A percentile compares a stretch with the other conserved stretches of the same genome.
Evolutionary conservation across 805 yeast species (phyloP).

Genomic region (Candida nemodendra): DNA sequence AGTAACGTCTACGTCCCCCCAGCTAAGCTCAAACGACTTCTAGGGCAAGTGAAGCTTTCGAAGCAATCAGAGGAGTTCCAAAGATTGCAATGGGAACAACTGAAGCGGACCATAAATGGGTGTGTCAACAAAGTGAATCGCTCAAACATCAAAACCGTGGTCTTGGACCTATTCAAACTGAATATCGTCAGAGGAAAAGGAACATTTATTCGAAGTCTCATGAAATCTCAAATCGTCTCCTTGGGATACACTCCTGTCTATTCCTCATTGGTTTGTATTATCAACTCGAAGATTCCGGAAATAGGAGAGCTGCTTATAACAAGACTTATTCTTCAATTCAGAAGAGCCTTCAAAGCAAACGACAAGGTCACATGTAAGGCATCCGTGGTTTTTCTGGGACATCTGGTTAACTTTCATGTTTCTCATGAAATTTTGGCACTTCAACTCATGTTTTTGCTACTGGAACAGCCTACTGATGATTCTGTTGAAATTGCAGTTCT

Average conservation of each 20-base stretch:
- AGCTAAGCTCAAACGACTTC: conserved; percentile 44
- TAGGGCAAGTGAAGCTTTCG: conserved; percentile 25
- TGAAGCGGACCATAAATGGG: conserved; percentile 47
- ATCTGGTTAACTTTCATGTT: conserved; percentile 62
- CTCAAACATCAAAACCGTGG: conserved; percentile 47
- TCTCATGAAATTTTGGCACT: conserved; percentile 51
- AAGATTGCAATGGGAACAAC: conserved; percentile 53
- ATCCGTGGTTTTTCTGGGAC: conserved; percentile 52
- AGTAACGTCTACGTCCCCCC: conserved; percentile 57
- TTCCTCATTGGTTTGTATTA: conserved; percentile 55
- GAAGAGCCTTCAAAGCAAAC: conserved; percentile 47
- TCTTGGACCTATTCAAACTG: conserved; percentile 48
- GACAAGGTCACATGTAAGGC: conserved; percentile 44
- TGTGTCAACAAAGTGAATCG: conserved; percentile 45
- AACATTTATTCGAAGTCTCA: conserved; percentile 52
- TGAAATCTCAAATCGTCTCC: conserved; percentile 50
- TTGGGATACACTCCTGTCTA: conserved; percentile 43
- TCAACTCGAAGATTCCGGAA: conserved; percentile 68
- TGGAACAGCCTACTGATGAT: conserved; percentile 47
- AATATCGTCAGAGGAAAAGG: conserved; percentile 66
- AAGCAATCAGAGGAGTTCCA: conserved; percentile 43
- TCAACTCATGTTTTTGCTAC: conserved; percentile 50
- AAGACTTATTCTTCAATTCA: conserved; percentile 58
- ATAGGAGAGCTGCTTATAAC: conserved; percentile 57
- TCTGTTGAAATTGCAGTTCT: conserved; percentile 54